These are phyloP conservation scores for Ceratocystis cacaofunesta DNA, from an alignment of 2,329 filamentous ascomycete genomes.

Conservation along the genomic window DNA sequence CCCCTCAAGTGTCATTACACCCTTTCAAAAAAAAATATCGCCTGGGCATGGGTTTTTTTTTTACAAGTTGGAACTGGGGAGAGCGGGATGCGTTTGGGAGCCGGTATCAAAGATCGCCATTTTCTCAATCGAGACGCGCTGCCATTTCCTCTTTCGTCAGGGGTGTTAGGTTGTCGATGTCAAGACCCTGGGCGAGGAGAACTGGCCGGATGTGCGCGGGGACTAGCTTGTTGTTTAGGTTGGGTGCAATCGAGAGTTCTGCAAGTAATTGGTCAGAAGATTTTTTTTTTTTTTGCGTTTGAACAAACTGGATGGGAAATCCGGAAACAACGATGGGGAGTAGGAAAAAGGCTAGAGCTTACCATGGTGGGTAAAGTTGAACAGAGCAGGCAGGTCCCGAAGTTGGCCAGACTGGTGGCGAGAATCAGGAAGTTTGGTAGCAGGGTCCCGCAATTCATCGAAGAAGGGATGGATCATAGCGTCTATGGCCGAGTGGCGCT, in stretches of 20 bases:
- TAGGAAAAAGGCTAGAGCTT: constrained; percentile 26
- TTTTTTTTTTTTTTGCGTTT: not conserved
- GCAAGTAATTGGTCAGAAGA: constrained; percentile 20
- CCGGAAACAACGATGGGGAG: not conserved
- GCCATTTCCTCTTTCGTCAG: constrained; percentile 94
- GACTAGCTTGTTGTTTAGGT: constrained; percentile 76
- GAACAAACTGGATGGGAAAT: constrained; percentile 1
- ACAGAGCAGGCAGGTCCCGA: constrained; percentile 73
- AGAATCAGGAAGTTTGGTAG: constrained; percentile 81
- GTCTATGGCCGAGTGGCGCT: constrained; percentile 82
- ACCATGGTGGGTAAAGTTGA: constrained; percentile 93
- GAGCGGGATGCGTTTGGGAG: not conserved
- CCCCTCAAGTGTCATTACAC: not conserved
- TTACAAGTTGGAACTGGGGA: not conserved
- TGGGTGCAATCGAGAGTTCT: constrained; percentile 94
- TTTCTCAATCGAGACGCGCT: constrained; percentile 76
- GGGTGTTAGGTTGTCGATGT: constrained; percentile 87
- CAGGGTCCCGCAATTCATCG: constrained; percentile 86
- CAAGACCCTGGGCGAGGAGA: constrained; percentile 63
- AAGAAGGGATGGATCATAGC: constrained; percentile 99
- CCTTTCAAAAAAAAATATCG: not conserved
- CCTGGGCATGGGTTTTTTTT: not conserved
- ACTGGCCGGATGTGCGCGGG: constrained; percentile 65
- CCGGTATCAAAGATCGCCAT: not conserved
- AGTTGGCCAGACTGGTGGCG: constrained; percentile 68